phyloP scores from a whole-genome alignment of 768 basidiomycete species.

The Lentinula boryana region DNA sequence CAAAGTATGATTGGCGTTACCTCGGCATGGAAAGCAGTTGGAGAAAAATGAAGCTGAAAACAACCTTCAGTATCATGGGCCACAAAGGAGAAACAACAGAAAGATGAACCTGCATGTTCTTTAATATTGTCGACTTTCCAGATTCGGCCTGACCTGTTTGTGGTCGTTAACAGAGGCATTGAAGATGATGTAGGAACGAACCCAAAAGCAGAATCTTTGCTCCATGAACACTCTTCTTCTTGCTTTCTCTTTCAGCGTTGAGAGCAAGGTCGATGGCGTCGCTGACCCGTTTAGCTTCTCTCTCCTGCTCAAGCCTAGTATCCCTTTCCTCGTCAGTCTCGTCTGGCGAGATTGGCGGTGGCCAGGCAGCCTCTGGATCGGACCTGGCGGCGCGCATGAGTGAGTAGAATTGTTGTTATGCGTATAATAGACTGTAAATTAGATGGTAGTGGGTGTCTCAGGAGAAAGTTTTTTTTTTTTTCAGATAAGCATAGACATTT shows the following conservation, averaged over 20 bases:
- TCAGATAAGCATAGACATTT: background rate
- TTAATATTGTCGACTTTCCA: constrained; percentile 62
- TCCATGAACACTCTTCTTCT: constrained; percentile 29
- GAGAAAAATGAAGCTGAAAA: constrained; percentile 56
- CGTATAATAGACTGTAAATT: background rate
- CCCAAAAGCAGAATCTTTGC: constrained; percentile 55
- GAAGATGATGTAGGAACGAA: constrained; percentile 19
- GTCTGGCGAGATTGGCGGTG: constrained; percentile 23
- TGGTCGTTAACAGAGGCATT: background rate
- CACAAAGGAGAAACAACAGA: constrained; percentile 22
- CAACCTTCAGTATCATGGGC: background rate
- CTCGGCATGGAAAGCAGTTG: constrained; percentile 52
- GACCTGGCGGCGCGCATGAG: background rate
- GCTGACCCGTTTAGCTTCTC: constrained; percentile 44
- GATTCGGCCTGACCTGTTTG: constrained; percentile 57
- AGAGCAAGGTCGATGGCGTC: constrained; percentile 52
- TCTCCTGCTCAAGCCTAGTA: constrained; percentile 35
- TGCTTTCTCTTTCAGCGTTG: constrained; percentile 36
- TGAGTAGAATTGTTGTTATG: background rate
- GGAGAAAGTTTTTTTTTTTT: background rate
- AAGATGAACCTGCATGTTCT: constrained; percentile 60
- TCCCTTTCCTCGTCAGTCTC: constrained; percentile 38
- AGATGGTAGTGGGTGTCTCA: background rate
- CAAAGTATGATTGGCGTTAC: constrained; percentile 17
- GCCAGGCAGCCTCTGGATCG: constrained; percentile 1